These are phyloP conservation scores for Boechera divaricarpa DNA, from an alignment of 345 rosid genomes.

Conservation along the genomic window DNA sequence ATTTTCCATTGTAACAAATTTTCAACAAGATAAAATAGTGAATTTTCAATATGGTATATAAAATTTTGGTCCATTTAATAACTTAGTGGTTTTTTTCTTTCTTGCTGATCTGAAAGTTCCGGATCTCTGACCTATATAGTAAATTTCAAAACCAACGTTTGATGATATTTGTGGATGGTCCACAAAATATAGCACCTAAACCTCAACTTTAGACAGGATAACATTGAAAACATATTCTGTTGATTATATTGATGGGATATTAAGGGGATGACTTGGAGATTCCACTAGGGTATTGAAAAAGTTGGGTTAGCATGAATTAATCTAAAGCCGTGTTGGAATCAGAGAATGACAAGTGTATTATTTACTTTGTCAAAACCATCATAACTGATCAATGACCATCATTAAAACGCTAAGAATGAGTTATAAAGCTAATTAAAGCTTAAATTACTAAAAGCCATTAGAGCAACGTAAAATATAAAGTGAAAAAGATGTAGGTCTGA, in stretches of 20 bases:
- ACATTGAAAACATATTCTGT: conserved; percentile 1
- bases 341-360: conserved; percentile 34
- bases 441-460: conserved; percentile 7
- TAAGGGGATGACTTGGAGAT: conserved; percentile 15
- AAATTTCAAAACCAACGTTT: not conserved
- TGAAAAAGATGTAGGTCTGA: conserved; percentile 11
- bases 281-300: conserved; percentile 27
- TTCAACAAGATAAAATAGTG: too few relatives aligned
- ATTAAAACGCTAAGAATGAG: conserved; percentile 30
- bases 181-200: conserved; percentile 4
- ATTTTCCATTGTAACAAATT: too few relatives aligned
- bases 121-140: not conserved
- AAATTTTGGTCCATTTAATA: not conserved
- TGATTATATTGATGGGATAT: conserved; percentile 21
- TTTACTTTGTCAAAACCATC: conserved; percentile 37
- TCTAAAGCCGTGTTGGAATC: conserved; percentile 21
- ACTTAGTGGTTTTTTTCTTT: not conserved
- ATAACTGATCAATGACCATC: conserved; percentile 35
- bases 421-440: conserved; percentile 39
- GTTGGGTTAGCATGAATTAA: conserved; percentile 21
- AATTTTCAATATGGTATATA: not conserved
- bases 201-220: conserved; percentile 12
- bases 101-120: not conserved
- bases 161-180: not conserved
- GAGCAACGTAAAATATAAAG: conserved; percentile 14